Percentiles rank a stretch among this genome's conserved stretches.
Evolutionary conservation across 441 rosid species (phyloP).

Genomic region (Aleurites moluccanus): DNA sequence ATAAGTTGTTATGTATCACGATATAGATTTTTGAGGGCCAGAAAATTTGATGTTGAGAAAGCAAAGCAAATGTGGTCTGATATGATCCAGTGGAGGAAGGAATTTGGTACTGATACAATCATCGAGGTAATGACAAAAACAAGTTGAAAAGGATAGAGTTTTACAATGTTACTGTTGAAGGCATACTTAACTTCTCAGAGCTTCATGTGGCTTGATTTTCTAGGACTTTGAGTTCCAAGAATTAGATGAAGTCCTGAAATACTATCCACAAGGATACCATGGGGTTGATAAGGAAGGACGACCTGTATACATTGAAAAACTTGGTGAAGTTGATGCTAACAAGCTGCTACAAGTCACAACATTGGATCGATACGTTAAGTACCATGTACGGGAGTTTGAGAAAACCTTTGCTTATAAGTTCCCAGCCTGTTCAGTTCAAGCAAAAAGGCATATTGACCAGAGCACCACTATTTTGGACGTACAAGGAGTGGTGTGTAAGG

Average conservation of each 20-base stretch:
- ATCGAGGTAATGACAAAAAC: conserved; percentile 44
- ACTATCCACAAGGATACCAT: conserved; percentile 96
- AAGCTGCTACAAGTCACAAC: conserved; percentile 87
- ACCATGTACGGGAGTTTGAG: conserved; percentile 87
- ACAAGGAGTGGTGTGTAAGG: conserved; percentile 86
- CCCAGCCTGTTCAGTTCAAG: conserved; percentile 81
- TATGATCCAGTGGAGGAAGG: conserved; percentile 82
- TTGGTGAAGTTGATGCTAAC: conserved; percentile 78
- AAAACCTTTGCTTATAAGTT: conserved; percentile 66
- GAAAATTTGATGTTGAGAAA: conserved; percentile 79
- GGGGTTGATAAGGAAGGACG: conserved; percentile 92
- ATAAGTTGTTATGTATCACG: not conserved
- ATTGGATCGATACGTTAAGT: conserved; percentile 76
- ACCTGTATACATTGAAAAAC: conserved; percentile 80
- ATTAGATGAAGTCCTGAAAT: conserved; percentile 62
- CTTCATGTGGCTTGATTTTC: conserved; percentile 17
- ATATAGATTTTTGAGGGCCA: conserved; percentile 71
- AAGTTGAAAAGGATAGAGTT: no score
- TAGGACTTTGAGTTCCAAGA: conserved; percentile 81
- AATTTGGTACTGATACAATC: conserved; percentile 63
- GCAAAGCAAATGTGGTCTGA: conserved; percentile 87
- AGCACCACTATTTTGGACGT: conserved; percentile 96
- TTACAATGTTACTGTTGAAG: not conserved
- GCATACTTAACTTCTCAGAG: not conserved
- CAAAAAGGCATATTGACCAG: conserved; percentile 80